Base-by-base conservation (phyloP, 345 rosid genomes). In the Laguncularia racemosa region DNA sequence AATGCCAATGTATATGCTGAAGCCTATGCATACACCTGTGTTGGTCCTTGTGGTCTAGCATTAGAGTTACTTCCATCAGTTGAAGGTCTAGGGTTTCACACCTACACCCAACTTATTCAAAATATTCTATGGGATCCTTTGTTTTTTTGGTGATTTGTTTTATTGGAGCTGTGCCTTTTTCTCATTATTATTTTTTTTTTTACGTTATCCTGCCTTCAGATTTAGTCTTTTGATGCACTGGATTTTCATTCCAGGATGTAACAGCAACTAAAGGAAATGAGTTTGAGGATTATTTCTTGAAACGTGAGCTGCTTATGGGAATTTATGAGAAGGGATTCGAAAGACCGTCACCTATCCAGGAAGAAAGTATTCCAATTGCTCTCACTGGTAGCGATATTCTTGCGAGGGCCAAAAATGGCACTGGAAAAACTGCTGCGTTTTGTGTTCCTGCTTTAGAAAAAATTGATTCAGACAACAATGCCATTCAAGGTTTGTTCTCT, bases 311-410 rank as follows among this genome's bases (percentile, higher is more conserved):
- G 59, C 85, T 95, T 16, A 95, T 85, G 91, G 99, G 97, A 59
- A 95, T 95, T 16, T 95, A 88, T 59, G 99, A 95, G 74, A 95
- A 95, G 72, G 99, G 99, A 18, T 95, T 95, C 69, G 97, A 95
- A 79, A 82, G 95, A 66, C 99, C 99, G 20, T 95, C 99, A 64
- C 99, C 99, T 9, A 90, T 95, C 64, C 99, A 95, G 67, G 99
- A 95, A 82, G 99, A 95, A 81, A 95, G 99, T 72, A 95, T 95
- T 74, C 99, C 99, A 20, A 90, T 95, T 78, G 99, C 99, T 64
- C 82, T 95, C 70, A 90, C 97, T 21, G 99, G 99, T 57, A 84
- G 99, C 59, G 99, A 95, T 73, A 90, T 95, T 77, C 96, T 95
- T 65, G 99, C 99, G 59, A 85, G 99, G 82, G 97, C 99, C 28